phyloP scores from a whole-genome alignment of 768 basidiomycete species.

The Lyophyllum decastes region DNA sequence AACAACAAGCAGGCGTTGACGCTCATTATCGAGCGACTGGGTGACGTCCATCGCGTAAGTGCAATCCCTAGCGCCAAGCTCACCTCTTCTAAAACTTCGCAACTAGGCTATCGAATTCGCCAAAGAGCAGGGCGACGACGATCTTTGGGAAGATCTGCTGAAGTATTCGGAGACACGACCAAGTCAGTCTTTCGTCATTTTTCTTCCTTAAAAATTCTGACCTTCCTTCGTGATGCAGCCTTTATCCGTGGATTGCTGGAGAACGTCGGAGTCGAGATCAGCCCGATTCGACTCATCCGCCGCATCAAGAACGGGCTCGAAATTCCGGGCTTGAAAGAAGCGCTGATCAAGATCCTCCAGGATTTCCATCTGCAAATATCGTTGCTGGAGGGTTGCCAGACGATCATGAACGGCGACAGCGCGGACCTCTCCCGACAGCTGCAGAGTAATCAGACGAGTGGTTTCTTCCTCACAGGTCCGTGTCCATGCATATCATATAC shows the following conservation, averaged over 20 bases:
- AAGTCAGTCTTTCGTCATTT: slow-evolving; percentile 42
- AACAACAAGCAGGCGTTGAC: slow-evolving; percentile 94
- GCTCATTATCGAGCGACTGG: slow-evolving; percentile 92
- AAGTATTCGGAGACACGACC: slow-evolving; percentile 94
- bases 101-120: slow-evolving; percentile 94
- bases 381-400: slow-evolving; percentile 88
- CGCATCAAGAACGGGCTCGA: slow-evolving; percentile 96
- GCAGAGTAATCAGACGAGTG: slow-evolving; percentile 75
- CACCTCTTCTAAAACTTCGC: background rate
- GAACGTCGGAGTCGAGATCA: slow-evolving; percentile 95
- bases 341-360: slow-evolving; percentile 94
- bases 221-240: slow-evolving; percentile 39
- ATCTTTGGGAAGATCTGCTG: slow-evolving; percentile 96
- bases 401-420: slow-evolving; percentile 84
- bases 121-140: slow-evolving; percentile 94
- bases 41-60: slow-evolving; percentile 85
- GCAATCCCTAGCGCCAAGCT: background rate
- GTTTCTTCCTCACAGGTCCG: slow-evolving; percentile 77
- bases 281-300: slow-evolving; percentile 90
- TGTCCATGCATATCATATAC: slow-evolving; percentile 13
- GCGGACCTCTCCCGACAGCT: slow-evolving; percentile 67
- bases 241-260: slow-evolving; percentile 96
- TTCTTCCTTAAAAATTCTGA: background rate
- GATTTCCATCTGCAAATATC: slow-evolving; percentile 96
- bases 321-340: slow-evolving; percentile 92